Evolutionary conservation across 306 rosid genomes (phyloP).

Genomic region (Abrus precatorius): DNA sequence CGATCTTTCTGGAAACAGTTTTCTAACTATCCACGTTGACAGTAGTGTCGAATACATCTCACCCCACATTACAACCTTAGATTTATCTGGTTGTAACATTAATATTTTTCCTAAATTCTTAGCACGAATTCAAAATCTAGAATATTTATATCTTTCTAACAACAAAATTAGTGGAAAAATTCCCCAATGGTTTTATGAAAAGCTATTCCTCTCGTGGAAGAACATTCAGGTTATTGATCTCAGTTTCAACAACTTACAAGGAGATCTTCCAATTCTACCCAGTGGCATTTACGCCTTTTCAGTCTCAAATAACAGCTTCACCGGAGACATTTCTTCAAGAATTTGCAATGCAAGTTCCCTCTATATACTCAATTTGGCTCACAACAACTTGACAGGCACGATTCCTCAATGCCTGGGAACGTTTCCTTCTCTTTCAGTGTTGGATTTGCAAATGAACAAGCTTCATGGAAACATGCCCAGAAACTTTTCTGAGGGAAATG

Average conservation of each 20-base stretch:
- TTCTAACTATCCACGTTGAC: background rate
- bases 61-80: constrained; percentile 1
- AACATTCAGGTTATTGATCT: rapidly evolving
- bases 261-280: constrained; percentile 29
- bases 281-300: background rate
- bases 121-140: background rate
- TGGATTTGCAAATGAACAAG: constrained; percentile 48
- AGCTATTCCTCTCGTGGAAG: constrained; percentile 13
- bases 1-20: background rate
- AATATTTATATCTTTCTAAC: background rate
- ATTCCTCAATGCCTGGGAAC: constrained; percentile 48
- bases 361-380: background rate
- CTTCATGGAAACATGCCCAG: constrained; percentile 41
- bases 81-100: constrained; percentile 30
- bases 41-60: background rate
- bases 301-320: constrained; percentile 47
- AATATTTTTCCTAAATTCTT: constrained; percentile 38
- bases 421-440: background rate
- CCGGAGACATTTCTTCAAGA: constrained; percentile 1
- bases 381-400: constrained; percentile 23
- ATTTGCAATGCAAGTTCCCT: constrained; percentile 37
- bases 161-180: constrained; percentile 29
- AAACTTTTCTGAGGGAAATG: background rate
- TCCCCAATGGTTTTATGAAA: constrained; percentile 41
- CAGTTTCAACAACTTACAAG: constrained; percentile 42